Percentiles rank a stretch among this genome's conserved stretches.
Conservation (phyloP, 192 early-diverging fungal genomes). For the Nowakowskiella sp. region DNA sequence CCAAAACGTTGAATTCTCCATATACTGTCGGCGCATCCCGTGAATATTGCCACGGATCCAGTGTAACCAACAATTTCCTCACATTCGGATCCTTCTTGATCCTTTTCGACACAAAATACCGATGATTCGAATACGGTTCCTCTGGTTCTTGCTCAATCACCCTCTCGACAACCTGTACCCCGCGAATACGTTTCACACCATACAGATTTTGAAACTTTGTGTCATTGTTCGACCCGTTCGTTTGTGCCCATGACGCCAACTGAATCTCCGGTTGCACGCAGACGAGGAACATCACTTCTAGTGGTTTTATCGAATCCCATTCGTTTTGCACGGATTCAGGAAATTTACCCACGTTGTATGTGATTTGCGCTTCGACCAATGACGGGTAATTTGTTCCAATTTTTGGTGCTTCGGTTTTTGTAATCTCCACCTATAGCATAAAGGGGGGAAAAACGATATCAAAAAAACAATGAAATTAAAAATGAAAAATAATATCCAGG, state of each 20-base stretch:
- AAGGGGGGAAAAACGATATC: neutral
- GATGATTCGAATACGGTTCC: conserved; percentile 33
- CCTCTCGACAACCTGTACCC: conserved; percentile 73
- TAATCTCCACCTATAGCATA: conserved; percentile 25
- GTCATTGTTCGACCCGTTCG: conserved; percentile 18
- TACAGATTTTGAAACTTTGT: conserved; percentile 50
- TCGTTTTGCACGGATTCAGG: conserved; percentile 66
- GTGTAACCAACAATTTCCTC: conserved; percentile 62
- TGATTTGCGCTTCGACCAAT: conserved; percentile 73
- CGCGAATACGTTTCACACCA: conserved; percentile 75
- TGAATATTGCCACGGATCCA: conserved; percentile 86
- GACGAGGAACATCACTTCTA: conserved; percentile 85
- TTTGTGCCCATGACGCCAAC: conserved; percentile 14
- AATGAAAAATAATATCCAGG: conserved; percentile 14
- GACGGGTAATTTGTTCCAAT: conserved; percentile 63
- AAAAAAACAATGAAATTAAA: conserved; percentile 10
- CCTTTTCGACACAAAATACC: conserved; percentile 15
- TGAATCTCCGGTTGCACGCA: conserved; percentile 49
- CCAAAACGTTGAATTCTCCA: conserved; percentile 76
- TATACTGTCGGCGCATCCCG: conserved; percentile 60
- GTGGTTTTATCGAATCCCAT: conserved; percentile 80
- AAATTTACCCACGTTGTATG: conserved; percentile 57
- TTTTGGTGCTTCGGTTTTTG: conserved; percentile 64
- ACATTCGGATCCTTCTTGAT: conserved; percentile 25
- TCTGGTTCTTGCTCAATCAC: conserved; percentile 59